Conservation (phyloP, 768 basidiomycete species). For the Rickenella mellea region DNA sequence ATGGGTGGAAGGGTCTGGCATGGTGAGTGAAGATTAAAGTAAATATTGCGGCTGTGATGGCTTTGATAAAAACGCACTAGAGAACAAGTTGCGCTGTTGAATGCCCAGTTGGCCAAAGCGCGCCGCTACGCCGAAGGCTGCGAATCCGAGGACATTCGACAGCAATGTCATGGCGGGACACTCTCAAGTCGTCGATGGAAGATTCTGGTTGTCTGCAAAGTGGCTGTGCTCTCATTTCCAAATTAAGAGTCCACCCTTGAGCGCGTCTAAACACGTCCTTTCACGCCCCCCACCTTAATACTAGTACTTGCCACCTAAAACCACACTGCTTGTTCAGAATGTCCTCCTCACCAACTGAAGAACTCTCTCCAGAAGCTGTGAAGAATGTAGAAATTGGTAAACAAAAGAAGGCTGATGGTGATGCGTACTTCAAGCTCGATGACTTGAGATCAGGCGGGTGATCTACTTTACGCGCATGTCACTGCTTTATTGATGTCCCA, state of each 20-base stretch:
- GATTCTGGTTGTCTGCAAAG: too few relatives aligned
- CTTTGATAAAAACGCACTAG: slow-evolving; percentile 47
- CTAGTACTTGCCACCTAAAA: too few relatives aligned
- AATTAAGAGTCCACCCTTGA: too few relatives aligned
- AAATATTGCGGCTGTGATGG: not conserved
- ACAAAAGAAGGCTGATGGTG: slow-evolving; percentile 56
- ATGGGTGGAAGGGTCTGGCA: slow-evolving; percentile 64
- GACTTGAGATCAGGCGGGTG: slow-evolving; percentile 49
- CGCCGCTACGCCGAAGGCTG: slow-evolving; percentile 72
- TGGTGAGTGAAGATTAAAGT: not conserved
- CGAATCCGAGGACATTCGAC: slow-evolving; percentile 67
- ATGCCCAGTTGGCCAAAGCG: slow-evolving; percentile 84
- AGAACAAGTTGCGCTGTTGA: slow-evolving; percentile 67
- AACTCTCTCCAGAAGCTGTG: too few relatives aligned
- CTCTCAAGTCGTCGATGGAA: too few relatives aligned
- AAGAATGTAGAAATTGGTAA: slow-evolving; percentile 10
- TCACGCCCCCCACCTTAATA: too few relatives aligned
- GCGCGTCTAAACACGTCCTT: too few relatives aligned
- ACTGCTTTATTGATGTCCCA: slow-evolving; percentile 5
- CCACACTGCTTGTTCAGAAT: too few relatives aligned
- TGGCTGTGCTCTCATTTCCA: too few relatives aligned
- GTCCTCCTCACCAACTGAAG: too few relatives aligned
- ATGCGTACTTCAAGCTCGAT: slow-evolving; percentile 61
- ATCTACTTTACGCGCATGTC: not conserved
- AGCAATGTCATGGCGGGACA: slow-evolving; percentile 50